Base-by-base conservation (phyloP, 352 stramenopile genomes). In the Phytophthora agathidicida region DNA sequence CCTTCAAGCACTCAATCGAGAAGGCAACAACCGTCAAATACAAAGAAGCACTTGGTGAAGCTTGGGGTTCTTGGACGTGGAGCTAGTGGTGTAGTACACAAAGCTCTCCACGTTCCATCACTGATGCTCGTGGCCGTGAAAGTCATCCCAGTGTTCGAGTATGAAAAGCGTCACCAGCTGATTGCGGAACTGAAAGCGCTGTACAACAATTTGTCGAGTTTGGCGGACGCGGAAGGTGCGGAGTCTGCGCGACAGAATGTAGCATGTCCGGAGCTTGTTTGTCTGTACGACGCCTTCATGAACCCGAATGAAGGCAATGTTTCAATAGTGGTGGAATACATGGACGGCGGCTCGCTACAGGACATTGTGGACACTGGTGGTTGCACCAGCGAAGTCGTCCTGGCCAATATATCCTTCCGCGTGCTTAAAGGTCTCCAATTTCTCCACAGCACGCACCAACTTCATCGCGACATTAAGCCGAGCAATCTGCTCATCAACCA, bases 291-390 rank as follows among this genome's bases (percentile, higher is more conserved):
- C 61, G 94, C 93, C 10, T 98, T 96, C 73, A 96, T 94, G 80
- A 96, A 96, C 65, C 86, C 87, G 4, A 91, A 94, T 38, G 85
- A 96, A 42, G 86, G 89, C 8, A 94, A 91, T 31, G 91, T 98
- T 19, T 96, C 83, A 0, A 97, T 98, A 36, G 88, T 98, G n/a
- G 83, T 98, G 35, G 94, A 98, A 68, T 98, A 98, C 66, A 98
- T 98, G 93, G 87, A 97, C 45, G 93, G 88, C n/a, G 94, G 94
- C 11, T 97, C 88, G 26, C 76, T 98, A 2, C 88, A 98, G 60
- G 93, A 98, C 41, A 93, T 98, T 24, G 89, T 98, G 14, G 83
- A 97, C 39, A 89, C 75, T 5, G 91, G 90, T 17, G 91, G 89
- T 17, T 96, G 84, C 60, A 90, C 81, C 23, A 88, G 80, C 28